Conservation (phyloP, 129 eudicot genomes). For the Lonicera japonica region DNA sequence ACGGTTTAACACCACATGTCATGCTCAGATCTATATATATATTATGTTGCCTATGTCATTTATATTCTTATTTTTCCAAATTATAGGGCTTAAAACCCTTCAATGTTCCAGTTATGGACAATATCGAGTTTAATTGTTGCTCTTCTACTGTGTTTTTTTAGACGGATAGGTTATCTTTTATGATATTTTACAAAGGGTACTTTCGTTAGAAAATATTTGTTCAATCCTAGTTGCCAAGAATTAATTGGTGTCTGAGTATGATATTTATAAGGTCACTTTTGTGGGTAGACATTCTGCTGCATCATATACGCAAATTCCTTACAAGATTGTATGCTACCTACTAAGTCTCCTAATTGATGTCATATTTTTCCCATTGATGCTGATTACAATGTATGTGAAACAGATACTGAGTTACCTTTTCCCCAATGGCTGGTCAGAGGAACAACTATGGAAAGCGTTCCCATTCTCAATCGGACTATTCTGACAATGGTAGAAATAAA, state of each 20-base stretch:
- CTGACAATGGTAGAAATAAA: slow-evolving; percentile 65
- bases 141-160: not conserved
- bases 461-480: slow-evolving; percentile 54
- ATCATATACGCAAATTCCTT: not conserved
- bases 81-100: not conserved
- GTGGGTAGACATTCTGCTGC: not conserved
- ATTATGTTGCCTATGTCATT: too few species aligned
- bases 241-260: not conserved
- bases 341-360: not conserved
- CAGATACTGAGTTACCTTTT: slow-evolving; percentile 10
- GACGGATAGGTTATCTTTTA: too few species aligned
- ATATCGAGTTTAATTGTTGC: too few species aligned
- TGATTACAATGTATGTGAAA: slow-evolving; percentile 1
- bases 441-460: slow-evolving; percentile 76
- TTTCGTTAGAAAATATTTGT: too few species aligned
- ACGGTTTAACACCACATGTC: not conserved
- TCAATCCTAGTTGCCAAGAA: too few species aligned
- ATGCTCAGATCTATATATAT: not conserved
- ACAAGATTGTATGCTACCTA: too few species aligned
- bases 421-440: slow-evolving; percentile 83
- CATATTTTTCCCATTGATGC: not conserved
- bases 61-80: not conserved
- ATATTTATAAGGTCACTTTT: not conserved
- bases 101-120: not conserved
- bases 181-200: too few species aligned